Base-by-base conservation (phyloP, 2,329 filamentous ascomycete genomes). In the Fusarium citri region DNA sequence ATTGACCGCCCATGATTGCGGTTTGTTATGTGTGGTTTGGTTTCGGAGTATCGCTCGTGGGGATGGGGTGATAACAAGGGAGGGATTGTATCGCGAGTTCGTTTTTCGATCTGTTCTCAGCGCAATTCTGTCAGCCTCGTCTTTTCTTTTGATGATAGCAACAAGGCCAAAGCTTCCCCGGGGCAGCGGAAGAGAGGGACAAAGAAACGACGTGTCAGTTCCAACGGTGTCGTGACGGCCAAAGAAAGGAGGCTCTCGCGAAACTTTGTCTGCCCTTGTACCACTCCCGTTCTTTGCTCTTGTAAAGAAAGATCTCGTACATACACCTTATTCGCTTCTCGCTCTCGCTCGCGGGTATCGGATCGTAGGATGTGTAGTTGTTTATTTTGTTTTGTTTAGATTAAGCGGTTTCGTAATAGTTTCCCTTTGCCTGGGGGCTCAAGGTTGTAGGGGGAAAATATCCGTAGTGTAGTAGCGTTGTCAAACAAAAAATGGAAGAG, bases 1-100 rank as follows among this genome's bases (percentile, higher is more conserved):
- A 87, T 83, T 93, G 92, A 78, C 92, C 92, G 84, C 95, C 95
- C 95, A 98, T 98, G 74, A 80, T 91, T 66, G 64, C 72, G 69
- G 67, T 37, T 70, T 59, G 40, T 70, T 59, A 34, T 37, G 20
- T 48, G 58, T 26, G 15, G 28, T 30, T 30, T 37, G 47, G 11
- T 43, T 8, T 55, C 57, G 30, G 20, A 37, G n/a, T 34, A 43
- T 43, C 41, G 18, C 51, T 48, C 55, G 42, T 54, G 26, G n/a
- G 28, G 25, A 22, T 49, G 43, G 47, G 53, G 53, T 54, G 41
- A 47, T 59, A 34, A 64, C 46, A 65, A 46, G 30, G 23, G 30
- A 40, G 31, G n/a, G 5, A n/a, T 30, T 30, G 28, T 30, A 30
- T 30, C 28, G 28, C 15, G 14, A 6, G 25, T 60, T 54, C 23